Percentiles rank a stretch among this genome's conserved stretches.
Evolutionary conservation across 2,329 filamentous ascomycete species (phyloP).

Genomic region (Trichoderma guizhouense): DNA sequence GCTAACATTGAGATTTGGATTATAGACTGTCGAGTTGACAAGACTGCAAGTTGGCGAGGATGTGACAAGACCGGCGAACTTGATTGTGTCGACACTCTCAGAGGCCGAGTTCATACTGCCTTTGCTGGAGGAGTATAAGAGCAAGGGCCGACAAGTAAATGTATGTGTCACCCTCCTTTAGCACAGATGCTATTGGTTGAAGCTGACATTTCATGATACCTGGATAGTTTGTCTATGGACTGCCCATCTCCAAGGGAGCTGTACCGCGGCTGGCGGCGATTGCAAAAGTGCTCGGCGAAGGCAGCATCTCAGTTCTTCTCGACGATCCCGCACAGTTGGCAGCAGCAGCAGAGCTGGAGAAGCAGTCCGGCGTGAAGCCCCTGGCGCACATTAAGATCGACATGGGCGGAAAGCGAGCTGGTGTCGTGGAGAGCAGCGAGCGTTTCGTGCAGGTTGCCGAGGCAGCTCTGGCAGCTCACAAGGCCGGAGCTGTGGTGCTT

Average conservation of each 20-base stretch:
- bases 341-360: constrained; percentile 41
- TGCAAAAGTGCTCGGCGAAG: constrained; percentile 51
- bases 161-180: constrained; percentile 37
- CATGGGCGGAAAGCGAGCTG: constrained; percentile 68
- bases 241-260: constrained; percentile 62
- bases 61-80: constrained; percentile 46
- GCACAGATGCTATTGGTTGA: not conserved
- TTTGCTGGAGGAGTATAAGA: constrained; percentile 56
- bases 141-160: constrained; percentile 53
- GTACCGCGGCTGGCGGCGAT: constrained; percentile 58
- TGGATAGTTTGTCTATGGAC: constrained; percentile 63
- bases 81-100: constrained; percentile 71
- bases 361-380: constrained; percentile 44
- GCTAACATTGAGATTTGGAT: constrained; percentile 16
- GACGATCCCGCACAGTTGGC: constrained; percentile 64
- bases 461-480: constrained; percentile 28
- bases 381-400: constrained; percentile 71
- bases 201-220: not conserved
- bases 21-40: constrained; percentile 62
- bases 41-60: constrained; percentile 65
- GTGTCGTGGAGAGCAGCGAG: constrained; percentile 49
- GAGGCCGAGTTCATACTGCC: constrained; percentile 67
- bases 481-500: constrained; percentile 39
- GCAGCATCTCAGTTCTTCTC: constrained; percentile 61
- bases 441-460: constrained; percentile 49